Evolutionary conservation across 129 eudicot genomes (phyloP).

Genomic region (Pseudognaphalium luteoalbum): DNA sequence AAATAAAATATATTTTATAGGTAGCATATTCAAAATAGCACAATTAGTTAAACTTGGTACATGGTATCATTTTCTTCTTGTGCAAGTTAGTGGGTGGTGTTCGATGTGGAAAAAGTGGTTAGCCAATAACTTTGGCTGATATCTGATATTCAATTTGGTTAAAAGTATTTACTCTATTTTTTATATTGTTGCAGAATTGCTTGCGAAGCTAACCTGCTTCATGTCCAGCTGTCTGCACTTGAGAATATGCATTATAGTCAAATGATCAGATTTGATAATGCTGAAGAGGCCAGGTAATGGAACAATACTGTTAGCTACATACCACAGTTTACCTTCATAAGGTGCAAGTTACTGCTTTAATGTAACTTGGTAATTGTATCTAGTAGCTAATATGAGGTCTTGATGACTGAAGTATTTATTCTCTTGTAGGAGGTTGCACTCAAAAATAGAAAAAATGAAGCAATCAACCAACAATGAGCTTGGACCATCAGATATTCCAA

Average conservation of each 20-base stretch:
- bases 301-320: constrained; percentile 10
- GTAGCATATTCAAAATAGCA: neutral
- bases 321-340: neutral
- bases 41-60: neutral
- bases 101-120: neutral
- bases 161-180: constrained; percentile 23
- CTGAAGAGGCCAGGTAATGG: constrained; percentile 87
- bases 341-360: neutral
- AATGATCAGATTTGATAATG: constrained; percentile 93
- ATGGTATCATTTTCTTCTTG: constrained; percentile 1
- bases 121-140: neutral
- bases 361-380: constrained; percentile 9
- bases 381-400: constrained; percentile 12
- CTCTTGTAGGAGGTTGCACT: constrained; percentile 62
- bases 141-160: neutral
- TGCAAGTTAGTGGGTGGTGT: neutral
- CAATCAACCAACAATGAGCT: constrained; percentile 37
- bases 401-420: constrained; percentile 22
- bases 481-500: constrained; percentile 36
- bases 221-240: constrained; percentile 72
- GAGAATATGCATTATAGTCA: constrained; percentile 97
- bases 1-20: neutral
- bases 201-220: constrained; percentile 53
- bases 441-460: constrained; percentile 57
- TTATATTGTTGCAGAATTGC: constrained; percentile 66